Base-by-base conservation (phyloP, 208 protist species). In the Herpetomonas samuelpessoai region DNA sequence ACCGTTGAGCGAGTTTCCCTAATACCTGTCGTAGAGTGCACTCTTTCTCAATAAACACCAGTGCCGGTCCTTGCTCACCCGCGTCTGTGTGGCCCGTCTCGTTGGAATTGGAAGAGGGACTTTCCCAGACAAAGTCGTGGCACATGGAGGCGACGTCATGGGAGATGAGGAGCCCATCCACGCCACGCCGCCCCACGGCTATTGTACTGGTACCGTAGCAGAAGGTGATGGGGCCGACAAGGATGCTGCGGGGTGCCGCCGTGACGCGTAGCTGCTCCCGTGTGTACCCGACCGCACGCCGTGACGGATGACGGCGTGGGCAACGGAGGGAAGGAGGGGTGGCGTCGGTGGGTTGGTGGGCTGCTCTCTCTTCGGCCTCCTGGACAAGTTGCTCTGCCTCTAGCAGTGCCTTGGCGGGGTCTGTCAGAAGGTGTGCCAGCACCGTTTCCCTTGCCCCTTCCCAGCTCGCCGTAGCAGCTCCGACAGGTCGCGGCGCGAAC, bases 31-130 rank as follows among this genome's bases (percentile, higher is more conserved):
- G 30, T 6, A 95, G 59, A 0, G 67, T 72, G 52, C 80, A 82
- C 59, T 95, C 88, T 60, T 95, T 95, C 61, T 95, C 88, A 46
- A 95, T 74, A 35, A 92, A 4, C 10, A 95, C 58, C 25, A 95
- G 38, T 56, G 62, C 76, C 27, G 53, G 7, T 26, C 56, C 12
- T 50, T 4, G 56, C 21, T 38, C 19, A 48, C 24, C 3, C 24
- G 12, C 14, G 38, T 3, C 44, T 48, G 51, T 19, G 29, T 21
- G 24, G 16, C 22, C 7, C 27, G 22, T 3, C 57, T 25, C 24
- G 57, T 10, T 18, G 18, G 12, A 4, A 6, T n/a, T 30, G 26
- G 48, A 24, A 12, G 47, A 16, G n/a, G 22, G 46, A 21, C 54
- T 22, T 19, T 49, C 31, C 27, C 55, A 57, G 24, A 30, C 2